Evolutionary conservation across 73 alveolate genomes (phyloP), one percentile per base, ranked within the genome.

Genomic region (Paramecium tetraurelia): DNA sequence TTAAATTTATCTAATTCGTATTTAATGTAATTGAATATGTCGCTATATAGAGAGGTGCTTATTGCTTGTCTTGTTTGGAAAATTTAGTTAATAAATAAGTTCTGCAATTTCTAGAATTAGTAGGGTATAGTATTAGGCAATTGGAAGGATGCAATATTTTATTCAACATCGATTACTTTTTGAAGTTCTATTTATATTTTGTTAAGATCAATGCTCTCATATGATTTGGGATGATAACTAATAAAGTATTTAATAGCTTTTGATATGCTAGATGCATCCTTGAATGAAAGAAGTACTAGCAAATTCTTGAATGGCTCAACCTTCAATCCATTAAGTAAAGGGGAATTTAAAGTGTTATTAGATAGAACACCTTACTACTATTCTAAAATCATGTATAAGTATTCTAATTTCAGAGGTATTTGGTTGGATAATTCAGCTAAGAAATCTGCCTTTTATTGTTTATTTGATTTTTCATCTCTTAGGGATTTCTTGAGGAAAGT

Each of bases 221-320:
- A 75, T 21, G 35, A 24, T 36, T 75, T 38, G 5, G 87, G 87
- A 75, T 75, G 6, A 38, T 5, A 75, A 41, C 36, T 35, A 75
- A 38, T 75, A n/a, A 75, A 75, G 7, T 75, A 75, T 75, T 75
- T 21, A 35, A 75, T 8, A 0, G 68, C 57, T 10, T 20, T 75
- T 38, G 33, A n/a, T 9, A 75, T 14, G 8, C 38, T 38, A 5
- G 35, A 1, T 14, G 40, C 87, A 75, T 75, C 87, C 36, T 75
- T 75, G 21, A 75, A 75, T 14, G 58, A n/a, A 4, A 75, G 8
- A 14, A 75, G 35, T 18, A 10, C 33, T 36, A 75, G 35, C n/a
- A 75, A 75, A 75, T 75, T 75, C n/a, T 41, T 75, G 3, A 75
- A 41, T 75, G 87, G 36, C 12, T 75, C 87, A 16, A 75, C 59